Conservation (phyloP, 441 rosid genomes). For the Corymbia calophylla region DNA sequence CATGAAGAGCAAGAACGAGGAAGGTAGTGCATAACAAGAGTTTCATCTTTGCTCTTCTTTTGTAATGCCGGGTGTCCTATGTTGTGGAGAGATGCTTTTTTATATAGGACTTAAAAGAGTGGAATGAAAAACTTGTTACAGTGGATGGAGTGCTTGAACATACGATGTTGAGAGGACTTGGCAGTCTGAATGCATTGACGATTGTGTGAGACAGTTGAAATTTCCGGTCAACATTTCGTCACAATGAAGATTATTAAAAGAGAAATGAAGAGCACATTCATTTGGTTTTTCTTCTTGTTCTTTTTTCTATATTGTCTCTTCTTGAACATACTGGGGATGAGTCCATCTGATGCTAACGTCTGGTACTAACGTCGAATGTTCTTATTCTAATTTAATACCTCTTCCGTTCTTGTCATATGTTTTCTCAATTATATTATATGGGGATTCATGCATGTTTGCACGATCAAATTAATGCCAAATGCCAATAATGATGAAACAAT, state of each 20-base stretch:
- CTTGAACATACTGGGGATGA: not conserved
- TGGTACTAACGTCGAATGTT: not conserved
- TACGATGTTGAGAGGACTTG: not conserved
- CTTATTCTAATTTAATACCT: not conserved
- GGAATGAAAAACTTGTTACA: not conserved
- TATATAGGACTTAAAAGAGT: not conserved
- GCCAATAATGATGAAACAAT: not conserved
- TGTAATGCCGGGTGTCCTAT: not conserved
- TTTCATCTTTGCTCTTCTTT: not conserved
- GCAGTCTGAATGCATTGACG: not conserved
- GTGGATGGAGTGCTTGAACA: not conserved
- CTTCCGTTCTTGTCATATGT: not conserved
- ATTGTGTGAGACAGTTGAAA: not conserved
- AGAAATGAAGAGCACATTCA: not conserved
- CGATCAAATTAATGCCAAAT: not conserved
- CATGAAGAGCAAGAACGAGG: not conserved
- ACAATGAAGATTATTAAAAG: not conserved
- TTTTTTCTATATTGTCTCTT: not conserved
- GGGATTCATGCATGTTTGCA: not conserved
- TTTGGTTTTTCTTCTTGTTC: not conserved
- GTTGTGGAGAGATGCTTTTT: not conserved
- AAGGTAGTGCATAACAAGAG: not conserved
- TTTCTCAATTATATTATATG: not conserved
- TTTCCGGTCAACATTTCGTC: not conserved
- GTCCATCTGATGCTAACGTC: not conserved